These are phyloP conservation scores for Theobroma grandiflorum DNA, from an alignment of 441 rosid species.

Conservation along the genomic window DNA sequence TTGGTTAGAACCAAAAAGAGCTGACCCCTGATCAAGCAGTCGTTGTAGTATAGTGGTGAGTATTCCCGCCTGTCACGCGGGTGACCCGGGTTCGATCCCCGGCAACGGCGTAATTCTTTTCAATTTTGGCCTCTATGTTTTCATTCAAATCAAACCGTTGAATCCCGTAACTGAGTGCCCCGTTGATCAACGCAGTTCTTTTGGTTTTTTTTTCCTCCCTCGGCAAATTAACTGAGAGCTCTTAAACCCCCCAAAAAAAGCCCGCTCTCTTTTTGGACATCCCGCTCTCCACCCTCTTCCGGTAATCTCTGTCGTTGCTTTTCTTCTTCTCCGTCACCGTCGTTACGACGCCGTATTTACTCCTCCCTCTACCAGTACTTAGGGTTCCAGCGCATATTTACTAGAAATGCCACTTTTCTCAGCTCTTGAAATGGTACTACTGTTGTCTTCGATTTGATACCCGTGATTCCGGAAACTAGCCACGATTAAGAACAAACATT, in stretches of 20 bases:
- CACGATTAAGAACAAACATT: not conserved
- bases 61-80: constrained; percentile 96
- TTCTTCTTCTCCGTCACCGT: not conserved
- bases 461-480: not conserved
- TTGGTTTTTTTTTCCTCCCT: not conserved
- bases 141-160: not conserved
- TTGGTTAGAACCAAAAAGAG: no score
- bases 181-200: not conserved
- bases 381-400: not conserved
- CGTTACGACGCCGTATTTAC: not conserved
- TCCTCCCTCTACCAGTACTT: not conserved
- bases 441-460: not conserved
- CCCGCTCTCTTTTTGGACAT: not conserved
- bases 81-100: constrained; percentile 95
- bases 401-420: not conserved
- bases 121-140: not conserved
- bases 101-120: constrained; percentile 64
- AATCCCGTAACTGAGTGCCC: not conserved
- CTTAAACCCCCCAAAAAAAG: not conserved
- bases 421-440: not conserved
- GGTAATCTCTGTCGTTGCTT: not conserved
- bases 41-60: constrained; percentile 95
- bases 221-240: not conserved
- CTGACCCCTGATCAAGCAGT: not conserved
- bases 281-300: not conserved